Evolutionary conservation across 139 green algal genomes (phyloP).

Genomic region (Volvox africanus): DNA sequence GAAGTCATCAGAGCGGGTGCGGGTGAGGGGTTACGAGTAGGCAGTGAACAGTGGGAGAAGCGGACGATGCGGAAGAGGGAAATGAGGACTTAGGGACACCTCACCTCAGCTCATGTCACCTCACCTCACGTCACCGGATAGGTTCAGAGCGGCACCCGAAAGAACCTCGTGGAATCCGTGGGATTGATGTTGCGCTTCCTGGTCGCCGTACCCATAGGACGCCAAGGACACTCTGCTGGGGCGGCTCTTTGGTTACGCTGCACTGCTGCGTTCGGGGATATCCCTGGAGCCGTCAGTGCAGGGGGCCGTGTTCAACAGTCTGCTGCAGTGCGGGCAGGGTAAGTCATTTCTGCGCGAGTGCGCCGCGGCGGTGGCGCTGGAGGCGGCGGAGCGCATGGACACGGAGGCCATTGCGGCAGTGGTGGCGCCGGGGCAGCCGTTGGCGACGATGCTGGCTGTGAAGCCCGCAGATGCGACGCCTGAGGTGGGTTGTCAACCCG

Average conservation of each 20-base stretch:
- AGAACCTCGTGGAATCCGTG: too few relatives aligned
- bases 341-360: constrained; percentile 83
- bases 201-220: constrained; percentile 50
- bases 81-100: too few relatives aligned
- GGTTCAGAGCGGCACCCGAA: too few relatives aligned
- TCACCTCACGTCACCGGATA: too few relatives aligned
- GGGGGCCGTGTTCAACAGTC: constrained; percentile 28
- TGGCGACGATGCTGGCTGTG: constrained; percentile 4
- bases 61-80: too few relatives aligned
- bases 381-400: constrained; percentile 30
- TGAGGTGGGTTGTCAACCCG: background rate
- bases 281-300: background rate
- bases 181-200: too few relatives aligned
- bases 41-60: too few relatives aligned
- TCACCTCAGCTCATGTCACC: too few relatives aligned
- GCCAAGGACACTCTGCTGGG: constrained; percentile 79
- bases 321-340: constrained; percentile 64
- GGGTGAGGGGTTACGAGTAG: too few relatives aligned
- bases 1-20: too few relatives aligned
- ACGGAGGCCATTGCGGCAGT: background rate
- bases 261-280: constrained; percentile 65
- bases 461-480: constrained; percentile 22
- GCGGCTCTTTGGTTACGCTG: constrained; percentile 77
- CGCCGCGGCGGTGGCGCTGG: constrained; percentile 63
- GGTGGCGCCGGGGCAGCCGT: constrained; percentile 1